Percentiles rank a stretch among this genome's conserved stretches.
Conservation (phyloP, 495 filamentous ascomycete genomes). For the Usnea hakonensis region DNA sequence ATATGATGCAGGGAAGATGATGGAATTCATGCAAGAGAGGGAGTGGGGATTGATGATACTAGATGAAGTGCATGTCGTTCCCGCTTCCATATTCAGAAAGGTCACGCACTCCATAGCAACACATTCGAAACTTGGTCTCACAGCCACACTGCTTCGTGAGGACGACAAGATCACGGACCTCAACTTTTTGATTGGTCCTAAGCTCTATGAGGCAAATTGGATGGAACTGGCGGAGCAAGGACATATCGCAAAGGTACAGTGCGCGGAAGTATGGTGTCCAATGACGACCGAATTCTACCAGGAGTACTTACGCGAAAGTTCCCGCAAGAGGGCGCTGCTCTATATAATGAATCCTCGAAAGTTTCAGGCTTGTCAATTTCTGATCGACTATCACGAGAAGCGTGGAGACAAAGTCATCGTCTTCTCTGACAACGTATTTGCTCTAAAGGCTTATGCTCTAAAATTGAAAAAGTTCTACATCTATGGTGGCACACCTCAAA, state of each 20-base stretch:
- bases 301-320: slow-evolving; percentile 74
- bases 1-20: slow-evolving; percentile 92
- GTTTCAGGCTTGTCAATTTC: slow-evolving; percentile 92
- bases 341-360: slow-evolving; percentile 98
- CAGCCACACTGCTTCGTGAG: slow-evolving; percentile 87
- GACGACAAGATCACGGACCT: slow-evolving; percentile 97
- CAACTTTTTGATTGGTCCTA: slow-evolving; percentile 96
- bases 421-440: slow-evolving; percentile 97
- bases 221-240: slow-evolving; percentile 97
- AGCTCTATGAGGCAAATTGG: slow-evolving; percentile 98
- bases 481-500: slow-evolving; percentile 79
- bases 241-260: slow-evolving; percentile 95
- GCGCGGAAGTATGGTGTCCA: slow-evolving; percentile 97
- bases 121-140: slow-evolving; percentile 94
- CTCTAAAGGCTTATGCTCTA: slow-evolving; percentile 74
- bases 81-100: slow-evolving; percentile 88
- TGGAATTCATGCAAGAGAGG: slow-evolving; percentile 84
- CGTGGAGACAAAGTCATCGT: slow-evolving; percentile 98
- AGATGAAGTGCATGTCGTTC: slow-evolving; percentile 97
- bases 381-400: slow-evolving; percentile 95
- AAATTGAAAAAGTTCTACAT: slow-evolving; percentile 87
- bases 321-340: slow-evolving; percentile 61
- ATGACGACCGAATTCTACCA: slow-evolving; percentile 98
- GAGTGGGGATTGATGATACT: slow-evolving; percentile 99
- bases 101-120: slow-evolving; percentile 87